A percentile compares a stretch with the other conserved stretches of the same genome.
These are phyloP conservation scores for Tricholoma matsutake DNA, from an alignment of 768 basidiomycete genomes.

Conservation along the genomic window DNA sequence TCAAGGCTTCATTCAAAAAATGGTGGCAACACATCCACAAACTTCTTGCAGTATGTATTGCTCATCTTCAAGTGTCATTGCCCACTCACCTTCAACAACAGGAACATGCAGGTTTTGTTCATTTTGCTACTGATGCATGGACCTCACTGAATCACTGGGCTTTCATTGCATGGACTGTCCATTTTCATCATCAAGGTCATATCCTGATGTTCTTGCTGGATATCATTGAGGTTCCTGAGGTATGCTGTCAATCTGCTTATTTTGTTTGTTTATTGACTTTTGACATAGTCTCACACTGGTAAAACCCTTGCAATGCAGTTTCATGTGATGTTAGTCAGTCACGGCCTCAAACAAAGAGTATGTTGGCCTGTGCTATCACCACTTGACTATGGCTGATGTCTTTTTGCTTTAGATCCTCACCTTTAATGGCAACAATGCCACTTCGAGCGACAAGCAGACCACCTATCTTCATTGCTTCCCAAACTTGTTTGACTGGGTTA, in stretches of 20 bases:
- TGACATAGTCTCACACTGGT: slow-evolving; percentile 24
- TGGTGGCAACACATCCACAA: too few species aligned
- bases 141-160: slow-evolving; percentile 25
- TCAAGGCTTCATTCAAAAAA: too few species aligned
- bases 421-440: slow-evolving; percentile 36
- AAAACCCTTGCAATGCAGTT: slow-evolving; percentile 28
- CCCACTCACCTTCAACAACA: too few species aligned
- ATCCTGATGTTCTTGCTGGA: slow-evolving; percentile 26
- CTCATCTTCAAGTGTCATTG: too few species aligned
- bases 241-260: background rate
- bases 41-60: too few species aligned
- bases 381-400: background rate
- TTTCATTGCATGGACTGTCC: slow-evolving; percentile 26
- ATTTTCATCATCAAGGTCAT: slow-evolving; percentile 24
- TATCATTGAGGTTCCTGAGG: slow-evolving; percentile 28
- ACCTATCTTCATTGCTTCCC: slow-evolving; percentile 15
- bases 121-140: slow-evolving; percentile 22
- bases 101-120: slow-evolving; percentile 27
- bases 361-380: background rate
- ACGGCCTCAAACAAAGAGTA: slow-evolving; percentile 33
- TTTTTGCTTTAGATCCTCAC: slow-evolving; percentile 22
- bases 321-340: slow-evolving; percentile 24
- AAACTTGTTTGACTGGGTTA: slow-evolving; percentile 19
- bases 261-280: background rate
- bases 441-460: slow-evolving; percentile 33